phyloP scores from a whole-genome alignment of 2,329 filamentous ascomycete species.

The Harringtonia aguacate region DNA sequence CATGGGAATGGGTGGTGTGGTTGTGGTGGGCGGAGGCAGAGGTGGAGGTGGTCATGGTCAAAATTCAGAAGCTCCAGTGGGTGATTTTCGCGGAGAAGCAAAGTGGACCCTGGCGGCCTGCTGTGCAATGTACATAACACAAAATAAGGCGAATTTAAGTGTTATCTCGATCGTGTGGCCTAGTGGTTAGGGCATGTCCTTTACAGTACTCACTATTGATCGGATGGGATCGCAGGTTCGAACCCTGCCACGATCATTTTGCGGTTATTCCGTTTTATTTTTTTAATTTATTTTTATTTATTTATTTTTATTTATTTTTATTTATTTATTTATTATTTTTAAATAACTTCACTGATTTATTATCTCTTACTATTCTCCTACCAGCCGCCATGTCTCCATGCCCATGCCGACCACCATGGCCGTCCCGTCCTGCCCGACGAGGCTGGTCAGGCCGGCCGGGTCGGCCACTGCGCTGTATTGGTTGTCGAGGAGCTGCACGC shows the following conservation, averaged over 20 bases:
- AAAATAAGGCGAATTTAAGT: not conserved
- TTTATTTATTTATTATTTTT: not conserved
- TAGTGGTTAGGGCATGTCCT: constrained; percentile 18
- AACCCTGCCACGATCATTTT: constrained; percentile 16
- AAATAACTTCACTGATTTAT: not conserved
- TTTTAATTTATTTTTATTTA: not conserved
- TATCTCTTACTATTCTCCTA: not conserved
- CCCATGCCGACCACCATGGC: constrained; percentile 34
- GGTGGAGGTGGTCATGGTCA: no score
- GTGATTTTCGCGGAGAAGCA: no score
- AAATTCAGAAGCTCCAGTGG: not conserved
- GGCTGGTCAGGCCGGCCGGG: constrained; percentile 37
- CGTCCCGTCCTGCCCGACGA: constrained; percentile 12
- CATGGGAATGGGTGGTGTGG: not conserved
- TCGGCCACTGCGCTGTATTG: constrained; percentile 51
- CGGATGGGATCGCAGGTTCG: constrained; percentile 18
- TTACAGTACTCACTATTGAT: constrained; percentile 13
- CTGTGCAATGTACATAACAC: not conserved
- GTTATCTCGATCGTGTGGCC: constrained; percentile 13
- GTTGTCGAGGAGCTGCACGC: constrained; percentile 33
- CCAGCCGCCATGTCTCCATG: constrained; percentile 30
- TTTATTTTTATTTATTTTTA: not conserved
- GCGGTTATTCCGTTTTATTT: not conserved
- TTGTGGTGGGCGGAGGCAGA: not conserved
- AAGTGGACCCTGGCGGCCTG: no score